A percentile compares a stretch with the other conserved stretches of the same genome.
These are phyloP conservation scores for Hirsutella rhossiliensis DNA, from an alignment of 2,329 filamentous ascomycete genomes.

Conservation along the genomic window DNA sequence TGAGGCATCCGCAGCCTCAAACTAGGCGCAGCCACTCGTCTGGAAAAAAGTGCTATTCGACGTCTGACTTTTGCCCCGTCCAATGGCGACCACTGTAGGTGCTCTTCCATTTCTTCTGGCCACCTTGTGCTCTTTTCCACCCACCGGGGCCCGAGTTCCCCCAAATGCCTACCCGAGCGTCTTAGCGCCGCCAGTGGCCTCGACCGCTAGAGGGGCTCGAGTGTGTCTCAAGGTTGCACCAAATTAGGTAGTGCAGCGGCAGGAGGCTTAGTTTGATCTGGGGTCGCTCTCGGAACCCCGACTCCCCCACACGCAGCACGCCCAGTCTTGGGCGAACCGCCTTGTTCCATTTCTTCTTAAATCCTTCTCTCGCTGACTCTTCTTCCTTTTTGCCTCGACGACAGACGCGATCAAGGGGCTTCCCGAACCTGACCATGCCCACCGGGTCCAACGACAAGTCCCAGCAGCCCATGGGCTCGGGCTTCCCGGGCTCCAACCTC, in stretches of 20 bases:
- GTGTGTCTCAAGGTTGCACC: conserved; percentile 23
- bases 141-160: background rate
- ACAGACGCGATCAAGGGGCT: conserved; percentile 25
- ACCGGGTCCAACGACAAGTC: conserved; percentile 17
- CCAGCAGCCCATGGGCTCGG: conserved; percentile 27
- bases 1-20: background rate
- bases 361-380: background rate
- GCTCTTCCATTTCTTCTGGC: background rate
- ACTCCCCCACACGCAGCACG: conserved; percentile 5
- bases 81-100: conserved; percentile 27
- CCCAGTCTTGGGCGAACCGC: background rate
- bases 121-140: background rate
- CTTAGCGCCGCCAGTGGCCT: conserved; percentile 7
- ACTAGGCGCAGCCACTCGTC: background rate
- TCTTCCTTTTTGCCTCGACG: conserved; percentile 2
- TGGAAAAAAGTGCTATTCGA: background rate
- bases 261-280: conserved; percentile 15
- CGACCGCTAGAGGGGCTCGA: conserved; percentile 23
- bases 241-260: conserved; percentile 17
- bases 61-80: background rate
- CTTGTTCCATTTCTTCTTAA: conserved; percentile 1
- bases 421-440: conserved; percentile 25
- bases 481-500: conserved; percentile 22
- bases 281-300: conserved; percentile 8
- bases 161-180: background rate